A percentile compares a stretch with the other conserved stretches of the same genome.
These are phyloP conservation scores for Penicillium fuscoglaucum DNA, from an alignment of 2,329 filamentous ascomycete species.

Conservation along the genomic window DNA sequence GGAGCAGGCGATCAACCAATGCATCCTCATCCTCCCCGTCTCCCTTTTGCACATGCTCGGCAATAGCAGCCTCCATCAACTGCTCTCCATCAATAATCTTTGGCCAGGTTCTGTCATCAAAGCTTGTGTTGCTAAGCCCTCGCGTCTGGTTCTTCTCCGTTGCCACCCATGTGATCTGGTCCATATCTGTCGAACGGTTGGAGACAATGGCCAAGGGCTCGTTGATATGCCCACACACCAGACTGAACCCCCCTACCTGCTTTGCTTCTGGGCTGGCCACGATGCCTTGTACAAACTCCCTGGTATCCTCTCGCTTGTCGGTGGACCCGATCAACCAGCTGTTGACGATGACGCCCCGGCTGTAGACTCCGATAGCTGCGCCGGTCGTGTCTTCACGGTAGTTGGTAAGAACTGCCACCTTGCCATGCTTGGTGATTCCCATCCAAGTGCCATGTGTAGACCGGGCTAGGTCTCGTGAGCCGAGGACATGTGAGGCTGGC, in stretches of 20 bases:
- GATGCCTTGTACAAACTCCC: conserved; percentile 55
- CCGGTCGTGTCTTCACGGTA: conserved; percentile 58
- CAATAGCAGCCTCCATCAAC: conserved; percentile 53
- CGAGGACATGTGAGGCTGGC: conserved; percentile 57
- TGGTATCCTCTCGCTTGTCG: conserved; percentile 43
- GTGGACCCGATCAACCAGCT: conserved; percentile 55
- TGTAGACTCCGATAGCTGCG: conserved; percentile 49
- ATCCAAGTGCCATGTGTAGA: conserved; percentile 64
- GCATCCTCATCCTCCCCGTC: conserved; percentile 49
- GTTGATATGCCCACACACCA: conserved; percentile 59
- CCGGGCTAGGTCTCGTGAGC: conserved; percentile 62
- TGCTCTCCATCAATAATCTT: conserved; percentile 61
- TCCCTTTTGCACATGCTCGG: conserved; percentile 41
- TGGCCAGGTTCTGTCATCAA: conserved; percentile 60
- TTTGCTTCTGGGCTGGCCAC: conserved; percentile 56
- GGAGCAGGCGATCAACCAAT: conserved; percentile 55
- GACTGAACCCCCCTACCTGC: conserved; percentile 63
- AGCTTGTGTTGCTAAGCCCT: conserved; percentile 62
- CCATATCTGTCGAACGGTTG: conserved; percentile 57
- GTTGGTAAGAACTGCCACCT: conserved; percentile 64
- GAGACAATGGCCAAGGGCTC: conserved; percentile 61
- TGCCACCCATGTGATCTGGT: conserved; percentile 55
- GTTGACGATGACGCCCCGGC: conserved; percentile 61
- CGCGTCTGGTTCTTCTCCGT: conserved; percentile 52
- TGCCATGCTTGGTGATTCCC: conserved; percentile 61